phyloP scores from a whole-genome alignment of 2,329 filamentous ascomycete species.

The Thelonectria discophora region DNA sequence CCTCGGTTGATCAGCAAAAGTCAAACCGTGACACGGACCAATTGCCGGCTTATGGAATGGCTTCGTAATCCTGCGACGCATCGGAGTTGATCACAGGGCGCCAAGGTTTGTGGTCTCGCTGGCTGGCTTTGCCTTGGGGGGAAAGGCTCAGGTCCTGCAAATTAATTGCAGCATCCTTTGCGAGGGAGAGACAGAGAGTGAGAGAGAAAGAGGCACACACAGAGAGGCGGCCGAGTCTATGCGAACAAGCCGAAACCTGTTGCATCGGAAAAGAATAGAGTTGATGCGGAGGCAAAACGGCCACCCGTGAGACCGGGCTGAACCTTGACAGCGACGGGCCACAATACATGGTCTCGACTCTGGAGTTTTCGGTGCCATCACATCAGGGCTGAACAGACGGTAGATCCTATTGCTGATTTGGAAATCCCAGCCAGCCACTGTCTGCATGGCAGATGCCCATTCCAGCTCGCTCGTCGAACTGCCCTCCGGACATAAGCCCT shows the following conservation, averaged over 20 bases:
- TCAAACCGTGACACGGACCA: background rate
- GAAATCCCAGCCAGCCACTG: too few species aligned
- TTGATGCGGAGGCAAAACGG: background rate
- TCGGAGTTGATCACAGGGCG: background rate
- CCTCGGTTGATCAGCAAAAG: background rate
- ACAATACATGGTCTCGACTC: background rate
- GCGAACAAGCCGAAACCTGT: background rate
- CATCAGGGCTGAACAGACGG: background rate
- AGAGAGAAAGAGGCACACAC: background rate
- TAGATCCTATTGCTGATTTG: too few species aligned
- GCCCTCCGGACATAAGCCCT: too few species aligned
- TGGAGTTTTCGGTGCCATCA: background rate
- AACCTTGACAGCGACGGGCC: background rate
- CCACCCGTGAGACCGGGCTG: background rate
- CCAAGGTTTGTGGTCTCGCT: background rate
- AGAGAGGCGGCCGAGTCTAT: background rate
- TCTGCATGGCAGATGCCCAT: too few species aligned
- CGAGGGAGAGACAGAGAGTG: too few species aligned
- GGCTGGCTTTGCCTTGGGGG: background rate
- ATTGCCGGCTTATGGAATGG: slow-evolving; percentile 3
- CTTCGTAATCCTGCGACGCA: slow-evolving; percentile 3
- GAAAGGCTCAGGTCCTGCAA: background rate
- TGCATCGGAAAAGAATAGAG: background rate
- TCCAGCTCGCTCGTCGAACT: too few species aligned
- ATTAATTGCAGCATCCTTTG: background rate